These are phyloP conservation scores for Chaetothyriales sp. DNA, from an alignment of 2,329 filamentous ascomycete species.

Conservation along the genomic window DNA sequence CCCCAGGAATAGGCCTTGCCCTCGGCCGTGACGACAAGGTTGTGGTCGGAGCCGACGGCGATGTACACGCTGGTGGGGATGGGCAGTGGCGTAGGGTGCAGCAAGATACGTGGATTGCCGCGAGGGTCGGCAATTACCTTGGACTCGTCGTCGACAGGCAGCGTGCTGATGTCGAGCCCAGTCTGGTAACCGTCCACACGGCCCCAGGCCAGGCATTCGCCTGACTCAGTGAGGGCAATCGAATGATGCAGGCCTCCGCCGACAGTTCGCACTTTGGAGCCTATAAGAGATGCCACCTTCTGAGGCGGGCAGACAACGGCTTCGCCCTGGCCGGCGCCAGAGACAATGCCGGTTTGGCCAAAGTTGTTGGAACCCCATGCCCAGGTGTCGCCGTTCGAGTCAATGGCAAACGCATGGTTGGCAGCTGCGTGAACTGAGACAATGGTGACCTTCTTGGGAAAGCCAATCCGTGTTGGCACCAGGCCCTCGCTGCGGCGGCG, in stretches of 20 bases:
- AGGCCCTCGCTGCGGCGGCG: constrained; percentile 37
- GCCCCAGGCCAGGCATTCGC: constrained; percentile 45
- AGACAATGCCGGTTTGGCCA: constrained; percentile 54
- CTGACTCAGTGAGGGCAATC: constrained; percentile 37
- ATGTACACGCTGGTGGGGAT: constrained; percentile 43
- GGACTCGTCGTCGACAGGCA: constrained; percentile 38
- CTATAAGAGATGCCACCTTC: constrained; percentile 48
- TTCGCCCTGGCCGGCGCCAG: constrained; percentile 36
- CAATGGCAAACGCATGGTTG: constrained; percentile 68
- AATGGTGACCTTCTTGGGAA: constrained; percentile 31
- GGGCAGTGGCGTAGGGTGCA: constrained; percentile 46
- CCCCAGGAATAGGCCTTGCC: constrained; percentile 67
- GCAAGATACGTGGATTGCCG: constrained; percentile 53
- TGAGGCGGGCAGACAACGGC: constrained; percentile 58
- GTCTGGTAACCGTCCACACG: constrained; percentile 44
- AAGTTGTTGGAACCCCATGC: constrained; percentile 82
- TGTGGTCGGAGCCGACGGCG: constrained; percentile 56
- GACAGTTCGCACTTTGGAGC: constrained; percentile 46
- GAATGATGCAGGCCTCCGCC: constrained; percentile 66
- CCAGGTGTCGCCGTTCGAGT: constrained; percentile 50
- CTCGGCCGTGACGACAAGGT: constrained; percentile 51
- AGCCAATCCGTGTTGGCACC: constrained; percentile 37
- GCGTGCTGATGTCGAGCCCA: constrained; percentile 42
- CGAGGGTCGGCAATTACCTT: constrained; percentile 43
- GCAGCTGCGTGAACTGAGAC: constrained; percentile 53